Evolutionary conservation across 371 early-diverging fungal species (phyloP).

Genomic region (Actinomortierella wolfii): DNA sequence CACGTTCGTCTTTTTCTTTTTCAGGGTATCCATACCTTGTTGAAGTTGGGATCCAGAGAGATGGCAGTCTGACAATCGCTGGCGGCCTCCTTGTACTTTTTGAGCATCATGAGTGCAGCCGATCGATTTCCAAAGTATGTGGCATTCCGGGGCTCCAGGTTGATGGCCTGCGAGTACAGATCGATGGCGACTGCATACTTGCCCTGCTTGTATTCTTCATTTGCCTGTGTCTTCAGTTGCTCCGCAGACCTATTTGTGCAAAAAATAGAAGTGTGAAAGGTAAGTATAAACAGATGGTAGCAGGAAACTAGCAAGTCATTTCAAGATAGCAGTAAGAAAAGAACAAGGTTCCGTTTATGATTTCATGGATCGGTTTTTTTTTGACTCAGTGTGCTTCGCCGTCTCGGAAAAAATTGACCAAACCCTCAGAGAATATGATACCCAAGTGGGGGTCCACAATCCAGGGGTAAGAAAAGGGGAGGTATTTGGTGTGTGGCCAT

Average conservation of each 20-base stretch:
- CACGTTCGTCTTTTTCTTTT: neutral
- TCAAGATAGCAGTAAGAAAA: too few species aligned
- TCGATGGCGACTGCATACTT: slow-evolving; percentile 63
- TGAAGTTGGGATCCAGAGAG: slow-evolving; percentile 62
- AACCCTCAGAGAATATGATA: too few species aligned
- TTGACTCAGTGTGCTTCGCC: too few species aligned
- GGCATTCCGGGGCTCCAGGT: slow-evolving; percentile 62
- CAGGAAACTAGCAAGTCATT: too few species aligned
- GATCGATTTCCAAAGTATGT: slow-evolving; percentile 84
- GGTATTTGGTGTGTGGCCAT: too few species aligned
- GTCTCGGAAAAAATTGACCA: too few species aligned
- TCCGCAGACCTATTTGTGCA: slow-evolving; percentile 50
- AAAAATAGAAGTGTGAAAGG: neutral
- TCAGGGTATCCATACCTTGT: too few species aligned
- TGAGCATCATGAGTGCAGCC: slow-evolving; percentile 79
- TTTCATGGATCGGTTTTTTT: too few species aligned
- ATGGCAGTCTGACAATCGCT: slow-evolving; percentile 74
- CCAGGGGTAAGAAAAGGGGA: too few species aligned
- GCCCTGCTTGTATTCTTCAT: slow-evolving; percentile 62
- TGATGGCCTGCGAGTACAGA: slow-evolving; percentile 65
- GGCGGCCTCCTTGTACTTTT: slow-evolving; percentile 66
- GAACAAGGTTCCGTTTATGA: too few species aligned
- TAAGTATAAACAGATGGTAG: too few species aligned
- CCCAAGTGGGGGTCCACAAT: too few species aligned
- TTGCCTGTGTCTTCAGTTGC: slow-evolving; percentile 63